Evolutionary conservation across 1,139 yeast genomes (phyloP).

Genomic region (Tardiomyces blankii): DNA sequence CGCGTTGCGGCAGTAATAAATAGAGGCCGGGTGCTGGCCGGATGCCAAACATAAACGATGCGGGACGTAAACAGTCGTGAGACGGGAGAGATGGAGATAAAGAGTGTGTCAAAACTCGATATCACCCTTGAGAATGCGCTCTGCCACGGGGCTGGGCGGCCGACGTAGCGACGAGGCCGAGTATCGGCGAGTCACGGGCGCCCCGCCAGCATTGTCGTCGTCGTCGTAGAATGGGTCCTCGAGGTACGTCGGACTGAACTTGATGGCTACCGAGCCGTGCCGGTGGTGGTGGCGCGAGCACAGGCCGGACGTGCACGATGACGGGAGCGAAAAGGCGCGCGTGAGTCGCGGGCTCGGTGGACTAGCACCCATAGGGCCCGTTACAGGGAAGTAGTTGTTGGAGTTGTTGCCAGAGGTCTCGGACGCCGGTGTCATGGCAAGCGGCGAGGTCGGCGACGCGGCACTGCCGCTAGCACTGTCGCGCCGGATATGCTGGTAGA

Average conservation of each 20-base stretch:
- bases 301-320: not conserved
- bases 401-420: constrained; percentile 1
- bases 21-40: not conserved
- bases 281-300: constrained; percentile 16
- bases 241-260: constrained; percentile 13
- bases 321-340: constrained; percentile 4
- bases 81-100: not conserved
- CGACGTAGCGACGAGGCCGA: constrained; percentile 9
- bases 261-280: constrained; percentile 18
- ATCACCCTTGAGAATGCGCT: constrained; percentile 23
- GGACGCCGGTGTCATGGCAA: not conserved
- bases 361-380: too few relatives aligned
- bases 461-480: constrained; percentile 1
- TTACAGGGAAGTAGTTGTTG: too few relatives aligned
- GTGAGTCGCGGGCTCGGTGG: constrained; percentile 5
- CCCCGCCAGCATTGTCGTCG: not conserved
- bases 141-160: constrained; percentile 21
- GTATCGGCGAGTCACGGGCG: not conserved
- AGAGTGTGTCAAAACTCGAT: constrained; percentile 5
- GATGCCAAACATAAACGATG: not conserved
- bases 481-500: constrained; percentile 6
- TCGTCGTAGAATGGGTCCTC: constrained; percentile 8
- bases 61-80: not conserved
- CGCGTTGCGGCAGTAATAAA: too few relatives aligned
- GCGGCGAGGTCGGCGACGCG: not conserved